Evolutionary conservation across 179 eudicot genomes (phyloP).

Genomic region (Patellifolia procumbens): DNA sequence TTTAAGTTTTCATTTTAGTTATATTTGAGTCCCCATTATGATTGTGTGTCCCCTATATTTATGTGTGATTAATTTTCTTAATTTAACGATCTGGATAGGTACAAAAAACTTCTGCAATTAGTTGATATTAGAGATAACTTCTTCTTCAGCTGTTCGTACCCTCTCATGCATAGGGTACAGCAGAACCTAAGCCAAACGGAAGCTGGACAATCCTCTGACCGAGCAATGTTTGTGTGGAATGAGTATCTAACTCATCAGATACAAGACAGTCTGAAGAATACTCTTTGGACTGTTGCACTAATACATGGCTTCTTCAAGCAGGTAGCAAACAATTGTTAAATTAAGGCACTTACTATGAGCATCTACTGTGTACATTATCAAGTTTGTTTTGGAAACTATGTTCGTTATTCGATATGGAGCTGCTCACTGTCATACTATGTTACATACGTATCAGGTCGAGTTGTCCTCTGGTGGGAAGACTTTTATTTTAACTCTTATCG

Average conservation of each 20-base stretch:
- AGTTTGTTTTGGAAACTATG: too few species aligned
- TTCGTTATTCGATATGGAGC: neutral
- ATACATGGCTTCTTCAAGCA: slow-evolving; percentile 90
- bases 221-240: slow-evolving; percentile 87
- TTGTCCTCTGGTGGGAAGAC: slow-evolving; percentile 59
- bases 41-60: neutral
- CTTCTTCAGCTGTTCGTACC: slow-evolving; percentile 85
- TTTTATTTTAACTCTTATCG: slow-evolving; percentile 69
- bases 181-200: slow-evolving; percentile 46
- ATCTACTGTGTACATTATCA: too few species aligned
- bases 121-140: slow-evolving; percentile 88
- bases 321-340: slow-evolving; percentile 36
- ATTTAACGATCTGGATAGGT: slow-evolving; percentile 42
- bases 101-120: slow-evolving; percentile 70
- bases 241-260: slow-evolving; percentile 68
- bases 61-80: slow-evolving; percentile 21
- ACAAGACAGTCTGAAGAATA: slow-evolving; percentile 59
- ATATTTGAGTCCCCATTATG: neutral
- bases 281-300: slow-evolving; percentile 87
- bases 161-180: slow-evolving; percentile 73
- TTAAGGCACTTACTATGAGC: too few species aligned
- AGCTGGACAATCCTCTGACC: slow-evolving; percentile 32
- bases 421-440: slow-evolving; percentile 9
- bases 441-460: slow-evolving; percentile 45
- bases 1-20: neutral